Conservation (phyloP, 2,329 filamentous ascomycete species). For the Ceratocystis alfenasii region DNA sequence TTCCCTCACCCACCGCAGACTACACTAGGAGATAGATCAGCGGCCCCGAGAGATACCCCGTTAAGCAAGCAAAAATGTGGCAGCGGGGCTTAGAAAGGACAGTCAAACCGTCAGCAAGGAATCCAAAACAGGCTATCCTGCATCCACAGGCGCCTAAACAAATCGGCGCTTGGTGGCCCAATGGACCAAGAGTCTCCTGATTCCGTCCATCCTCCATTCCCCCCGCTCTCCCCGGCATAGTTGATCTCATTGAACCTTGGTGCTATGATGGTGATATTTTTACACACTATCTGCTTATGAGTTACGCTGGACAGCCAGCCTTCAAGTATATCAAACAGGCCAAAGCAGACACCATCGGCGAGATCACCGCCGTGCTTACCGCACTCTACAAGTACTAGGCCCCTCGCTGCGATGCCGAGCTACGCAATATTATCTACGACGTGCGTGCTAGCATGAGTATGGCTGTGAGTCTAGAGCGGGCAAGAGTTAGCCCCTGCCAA, state of each 20-base stretch:
- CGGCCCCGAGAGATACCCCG: too few species aligned
- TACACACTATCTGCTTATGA: neutral
- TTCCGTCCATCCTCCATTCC: neutral
- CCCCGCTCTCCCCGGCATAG: neutral
- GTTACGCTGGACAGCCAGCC: neutral
- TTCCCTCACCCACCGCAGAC: too few species aligned
- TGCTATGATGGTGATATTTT: neutral
- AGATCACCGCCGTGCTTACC: neutral
- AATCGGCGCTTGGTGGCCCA: neutral
- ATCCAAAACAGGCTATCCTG: neutral
- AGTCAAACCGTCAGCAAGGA: too few species aligned
- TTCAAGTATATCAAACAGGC: neutral
- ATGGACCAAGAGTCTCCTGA: neutral
- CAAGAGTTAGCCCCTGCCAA: neutral
- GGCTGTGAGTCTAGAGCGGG: neutral
- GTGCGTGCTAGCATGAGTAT: neutral
- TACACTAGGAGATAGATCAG: too few species aligned
- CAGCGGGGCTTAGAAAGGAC: too few species aligned
- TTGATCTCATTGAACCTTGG: neutral
- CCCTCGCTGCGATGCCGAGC: neutral
- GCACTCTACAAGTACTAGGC: neutral
- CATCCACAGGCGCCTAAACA: neutral
- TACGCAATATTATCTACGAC: neutral
- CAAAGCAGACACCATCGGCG: neutral
- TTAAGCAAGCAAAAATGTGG: too few species aligned